Evolutionary conservation across 2,329 filamentous ascomycete genomes (phyloP), one percentile per base, ranked within the genome.

Genomic region (Fusarium buharicum): DNA sequence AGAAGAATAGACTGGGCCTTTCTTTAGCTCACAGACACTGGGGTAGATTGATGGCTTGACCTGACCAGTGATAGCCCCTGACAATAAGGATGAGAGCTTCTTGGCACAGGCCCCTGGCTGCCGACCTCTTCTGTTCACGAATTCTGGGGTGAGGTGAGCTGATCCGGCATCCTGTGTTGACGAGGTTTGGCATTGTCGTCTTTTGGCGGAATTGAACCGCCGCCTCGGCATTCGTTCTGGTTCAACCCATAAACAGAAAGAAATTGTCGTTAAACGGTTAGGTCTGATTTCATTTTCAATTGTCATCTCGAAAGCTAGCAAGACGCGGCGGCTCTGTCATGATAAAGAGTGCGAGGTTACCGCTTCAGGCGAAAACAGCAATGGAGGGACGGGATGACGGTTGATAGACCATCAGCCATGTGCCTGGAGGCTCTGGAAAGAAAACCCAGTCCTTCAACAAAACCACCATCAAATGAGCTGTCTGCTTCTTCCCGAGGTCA

Each of bases 81-180:
- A n/a, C 31, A n/a, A 56, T 58, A 38, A 56, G 46, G 38, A 52
- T 62, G 47, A 30, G 13, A 44, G 31, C 31, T 43, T 49, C 50
- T 62, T 65, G 47, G 61, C 61, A 41, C 47, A 50, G 28, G 61
- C 50, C 50, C 56, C 55, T 54, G 48, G 47, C 39, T 64, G 43
- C 60, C 55, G 39, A 45, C 33, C 40, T 40, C 52, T 58, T 59
- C 39, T 60, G 38, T 44, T 51, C 37, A 45, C 22, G 41, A 61
- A 64, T 62, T 37, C 61, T 62, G 61, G 61, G 56, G 61, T 65
- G 61, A 62, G 60, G 39, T 64, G 61, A 62, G 51, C 51, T 59
- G 47, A 64, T 62, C 33, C 58, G 62, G 38, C 16, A 37, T 47
- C 56, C 50, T 44, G 37, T 27, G 16, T 53, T 41, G 51, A 48